A percentile compares a stretch with the other conserved stretches of the same genome.
phyloP scores from a whole-genome alignment of 2,329 filamentous ascomycete species.

The Dryadomyces sulphureus region DNA sequence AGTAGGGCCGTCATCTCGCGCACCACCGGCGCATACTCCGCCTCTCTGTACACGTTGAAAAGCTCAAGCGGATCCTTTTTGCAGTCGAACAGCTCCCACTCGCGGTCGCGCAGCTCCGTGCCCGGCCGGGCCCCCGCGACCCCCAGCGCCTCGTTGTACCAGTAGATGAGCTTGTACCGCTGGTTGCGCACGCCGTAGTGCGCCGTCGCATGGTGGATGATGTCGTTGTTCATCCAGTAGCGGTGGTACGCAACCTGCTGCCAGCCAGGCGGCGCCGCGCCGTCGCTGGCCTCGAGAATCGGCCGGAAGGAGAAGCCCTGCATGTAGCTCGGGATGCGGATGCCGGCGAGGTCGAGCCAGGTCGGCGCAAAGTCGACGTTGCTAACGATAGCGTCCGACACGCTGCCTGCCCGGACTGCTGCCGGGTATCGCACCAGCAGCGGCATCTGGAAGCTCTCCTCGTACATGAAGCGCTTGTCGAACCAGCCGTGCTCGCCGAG shows the following conservation, averaged over 20 bases:
- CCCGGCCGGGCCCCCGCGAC: constrained; percentile 27
- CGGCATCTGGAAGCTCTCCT: constrained; percentile 42
- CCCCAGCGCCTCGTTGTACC: constrained; percentile 35
- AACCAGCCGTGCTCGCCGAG: constrained; percentile 43
- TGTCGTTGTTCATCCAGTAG: constrained; percentile 41
- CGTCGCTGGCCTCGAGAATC: constrained; percentile 17
- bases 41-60: constrained; percentile 28
- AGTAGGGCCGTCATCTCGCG: constrained; percentile 24
- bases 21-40: constrained; percentile 22
- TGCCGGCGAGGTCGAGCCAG: constrained; percentile 29
- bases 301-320: constrained; percentile 30
- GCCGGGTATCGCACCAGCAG: constrained; percentile 31
- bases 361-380: constrained; percentile 40
- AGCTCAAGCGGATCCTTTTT: constrained; percentile 32
- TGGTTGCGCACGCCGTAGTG: constrained; percentile 37
- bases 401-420: constrained; percentile 21
- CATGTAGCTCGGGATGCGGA: constrained; percentile 31
- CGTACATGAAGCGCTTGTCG: constrained; percentile 44
- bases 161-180: constrained; percentile 40
- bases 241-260: constrained; percentile 37
- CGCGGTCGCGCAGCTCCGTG: constrained; percentile 20
- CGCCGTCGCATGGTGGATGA: constrained; percentile 32
- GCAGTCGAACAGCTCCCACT: constrained; percentile 41
- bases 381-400: constrained; percentile 22
- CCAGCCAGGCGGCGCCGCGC: constrained; percentile 26